Evolutionary conservation across 2,329 filamentous ascomycete genomes (phyloP), one percentile per base, ranked within the genome.

Genomic region (Sporothrix variecibatus): DNA sequence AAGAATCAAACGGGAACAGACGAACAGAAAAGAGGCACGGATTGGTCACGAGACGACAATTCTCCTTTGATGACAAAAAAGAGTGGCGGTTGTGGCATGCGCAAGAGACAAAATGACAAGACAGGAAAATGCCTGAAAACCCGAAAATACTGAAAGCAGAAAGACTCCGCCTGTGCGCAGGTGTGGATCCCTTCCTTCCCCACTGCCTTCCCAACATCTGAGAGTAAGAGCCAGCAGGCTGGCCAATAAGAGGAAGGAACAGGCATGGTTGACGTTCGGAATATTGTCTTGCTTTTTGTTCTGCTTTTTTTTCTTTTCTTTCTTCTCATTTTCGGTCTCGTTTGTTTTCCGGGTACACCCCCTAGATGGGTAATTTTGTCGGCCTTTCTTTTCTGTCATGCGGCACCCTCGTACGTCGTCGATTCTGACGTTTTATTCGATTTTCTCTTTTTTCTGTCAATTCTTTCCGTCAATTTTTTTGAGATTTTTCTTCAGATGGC

Each of bases 61-160:
- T n/a, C 26, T 28, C 62, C 62, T 67, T 67, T 67, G 62, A 67
- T 67, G 38, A 65, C 38, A 65, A 46, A 65, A 65, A 65, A 9
- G 23, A 40, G 62, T 65, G 62, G 38, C 62, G 62, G 38, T 46
- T 46, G 34, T 26, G 62, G 62, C n/a, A 67, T 67, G 62, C 12
- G 12, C n/a, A 43, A 67, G n/a, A 67, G 62, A 65, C 62, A 46
- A 28, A 67, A 67, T 46, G 34, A 65, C 62, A 12, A 23, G 28
- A 64, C 34, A 40, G 31, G 8, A 62, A 38, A 62, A 62, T 62
- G 58, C 58, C 31, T 38, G 17, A 38, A 11, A 62, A 3, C 20
- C 12, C 53, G 23, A 7, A 58, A 58, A 64, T 26, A 43, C 64
- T 51, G 64, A 68, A 68, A 68, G 20, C 64, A 68, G 40, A 20